A percentile compares a stretch with the other conserved stretches of the same genome.
Evolutionary conservation across 768 basidiomycete species (phyloP).

Genomic region (Mycena olivaceomarginata): DNA sequence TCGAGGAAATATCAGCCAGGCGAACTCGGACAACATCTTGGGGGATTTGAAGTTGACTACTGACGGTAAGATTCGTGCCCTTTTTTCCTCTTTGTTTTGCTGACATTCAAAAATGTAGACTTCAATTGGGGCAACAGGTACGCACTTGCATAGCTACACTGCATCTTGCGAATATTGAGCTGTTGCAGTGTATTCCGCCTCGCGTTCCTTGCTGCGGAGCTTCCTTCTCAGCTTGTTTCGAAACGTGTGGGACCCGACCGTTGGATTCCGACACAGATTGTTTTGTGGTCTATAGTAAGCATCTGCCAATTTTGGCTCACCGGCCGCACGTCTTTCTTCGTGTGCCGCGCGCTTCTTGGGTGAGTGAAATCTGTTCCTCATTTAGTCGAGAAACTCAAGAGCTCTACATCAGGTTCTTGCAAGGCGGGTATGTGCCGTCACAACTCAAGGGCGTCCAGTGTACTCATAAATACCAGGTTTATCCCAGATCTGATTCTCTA

Average conservation of each 20-base stretch:
- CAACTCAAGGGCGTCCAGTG: neutral
- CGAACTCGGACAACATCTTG: conserved; percentile 77
- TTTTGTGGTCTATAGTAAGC: conserved; percentile 72
- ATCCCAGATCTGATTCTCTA: conserved; percentile 79
- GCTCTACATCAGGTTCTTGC: conserved; percentile 59
- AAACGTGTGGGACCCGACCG: conserved; percentile 80
- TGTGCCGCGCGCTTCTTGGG: conserved; percentile 70
- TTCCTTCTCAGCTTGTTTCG: conserved; percentile 78
- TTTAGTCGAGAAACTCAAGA: neutral
- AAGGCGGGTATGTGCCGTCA: conserved; percentile 62
- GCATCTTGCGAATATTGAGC: neutral
- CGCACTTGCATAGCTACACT: neutral
- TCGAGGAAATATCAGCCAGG: conserved; percentile 72
- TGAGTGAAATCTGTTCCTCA: conserved; percentile 38
- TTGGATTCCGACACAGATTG: conserved; percentile 79
- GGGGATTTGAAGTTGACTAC: conserved; percentile 73
- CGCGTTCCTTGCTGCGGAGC: conserved; percentile 71
- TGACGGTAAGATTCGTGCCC: conserved; percentile 52
- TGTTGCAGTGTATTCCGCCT: conserved; percentile 62
- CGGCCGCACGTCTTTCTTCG: conserved; percentile 70
- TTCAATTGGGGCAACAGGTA: conserved; percentile 73
- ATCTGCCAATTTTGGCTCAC: conserved; percentile 73
- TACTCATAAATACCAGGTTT: conserved; percentile 57
- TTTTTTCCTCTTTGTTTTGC: neutral
- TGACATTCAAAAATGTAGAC: conserved; percentile 54